A percentile compares a stretch with the other conserved stretches of the same genome.
Conservation (phyloP, 2,329 filamentous ascomycete genomes). For the Aspergillus jensenii region DNA sequence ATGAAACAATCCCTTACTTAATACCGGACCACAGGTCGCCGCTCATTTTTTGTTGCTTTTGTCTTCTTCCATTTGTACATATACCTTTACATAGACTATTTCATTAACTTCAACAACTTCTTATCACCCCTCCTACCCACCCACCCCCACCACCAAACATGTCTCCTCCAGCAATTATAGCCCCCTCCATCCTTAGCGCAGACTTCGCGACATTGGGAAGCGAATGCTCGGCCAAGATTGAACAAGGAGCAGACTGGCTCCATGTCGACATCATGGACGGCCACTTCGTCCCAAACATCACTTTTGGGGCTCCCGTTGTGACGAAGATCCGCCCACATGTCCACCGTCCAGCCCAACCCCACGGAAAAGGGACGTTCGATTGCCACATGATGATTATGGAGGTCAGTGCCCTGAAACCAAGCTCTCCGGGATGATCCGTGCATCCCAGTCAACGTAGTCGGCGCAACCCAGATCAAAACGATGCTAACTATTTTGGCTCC, state of each 20-base stretch:
- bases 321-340: slow-evolving; percentile 90
- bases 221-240: slow-evolving; percentile 83
- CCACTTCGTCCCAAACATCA: slow-evolving; percentile 98
- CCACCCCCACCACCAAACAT: slow-evolving; percentile 49
- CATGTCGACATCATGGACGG: slow-evolving; percentile 99
- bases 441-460: background rate
- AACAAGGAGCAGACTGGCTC: slow-evolving; percentile 84
- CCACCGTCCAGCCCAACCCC: slow-evolving; percentile 65
- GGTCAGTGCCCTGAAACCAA: slow-evolving; percentile 51
- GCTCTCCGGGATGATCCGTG: background rate
- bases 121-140: background rate
- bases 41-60: background rate
- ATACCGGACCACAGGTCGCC: background rate
- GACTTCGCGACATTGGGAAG: slow-evolving; percentile 88
- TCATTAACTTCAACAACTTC: background rate
- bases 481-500: background rate
- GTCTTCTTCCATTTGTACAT: background rate
- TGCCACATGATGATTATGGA: slow-evolving; percentile 99
- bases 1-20: background rate
- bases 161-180: slow-evolving; percentile 90
- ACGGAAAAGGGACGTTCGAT: slow-evolving; percentile 90
- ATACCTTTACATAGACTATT: background rate
- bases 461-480: background rate
- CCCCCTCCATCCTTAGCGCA: slow-evolving; percentile 95
- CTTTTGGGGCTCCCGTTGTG: slow-evolving; percentile 91